Evolutionary conservation across 2,329 filamentous ascomycete genomes (phyloP).

Genomic region (Didymella glomerata): DNA sequence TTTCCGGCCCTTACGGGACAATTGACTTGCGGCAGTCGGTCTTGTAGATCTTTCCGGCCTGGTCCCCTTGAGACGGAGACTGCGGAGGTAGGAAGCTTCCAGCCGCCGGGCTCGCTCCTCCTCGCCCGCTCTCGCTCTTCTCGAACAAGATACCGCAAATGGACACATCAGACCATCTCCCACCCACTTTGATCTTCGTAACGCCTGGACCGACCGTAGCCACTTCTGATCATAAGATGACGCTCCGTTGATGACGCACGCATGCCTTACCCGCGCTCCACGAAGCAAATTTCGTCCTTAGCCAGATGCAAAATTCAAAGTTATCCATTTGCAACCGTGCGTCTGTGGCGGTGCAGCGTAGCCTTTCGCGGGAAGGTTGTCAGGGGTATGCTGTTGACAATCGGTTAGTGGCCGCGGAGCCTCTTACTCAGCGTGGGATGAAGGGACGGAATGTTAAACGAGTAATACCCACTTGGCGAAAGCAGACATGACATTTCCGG

Average conservation of each 20-base stretch:
- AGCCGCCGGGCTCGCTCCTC: not conserved
- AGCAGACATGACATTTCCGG: not conserved
- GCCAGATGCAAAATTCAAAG: conserved; percentile 11
- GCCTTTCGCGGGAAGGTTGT: not conserved
- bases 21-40: not conserved
- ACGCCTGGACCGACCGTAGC: not conserved
- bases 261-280: not conserved
- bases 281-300: conserved; percentile 4
- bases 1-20: not conserved
- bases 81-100: conserved; percentile 2
- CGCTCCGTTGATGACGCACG: conserved; percentile 2
- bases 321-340: conserved; percentile 23
- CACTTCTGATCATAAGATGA: not conserved
- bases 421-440: conserved; percentile 6
- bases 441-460: not conserved
- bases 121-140: not conserved
- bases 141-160: not conserved
- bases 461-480: conserved; percentile 4
- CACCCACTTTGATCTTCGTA: not conserved
- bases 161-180: not conserved
- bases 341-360: conserved; percentile 11
- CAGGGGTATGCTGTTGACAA: conserved; percentile 3
- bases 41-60: conserved; percentile 1
- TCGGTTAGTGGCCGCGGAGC: conserved; percentile 7
- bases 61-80: not conserved